A percentile compares a stretch with the other conserved stretches of the same genome.
Conservation (phyloP, 1,284 basidiomycete genomes). For the Neonothopanus nambi region DNA sequence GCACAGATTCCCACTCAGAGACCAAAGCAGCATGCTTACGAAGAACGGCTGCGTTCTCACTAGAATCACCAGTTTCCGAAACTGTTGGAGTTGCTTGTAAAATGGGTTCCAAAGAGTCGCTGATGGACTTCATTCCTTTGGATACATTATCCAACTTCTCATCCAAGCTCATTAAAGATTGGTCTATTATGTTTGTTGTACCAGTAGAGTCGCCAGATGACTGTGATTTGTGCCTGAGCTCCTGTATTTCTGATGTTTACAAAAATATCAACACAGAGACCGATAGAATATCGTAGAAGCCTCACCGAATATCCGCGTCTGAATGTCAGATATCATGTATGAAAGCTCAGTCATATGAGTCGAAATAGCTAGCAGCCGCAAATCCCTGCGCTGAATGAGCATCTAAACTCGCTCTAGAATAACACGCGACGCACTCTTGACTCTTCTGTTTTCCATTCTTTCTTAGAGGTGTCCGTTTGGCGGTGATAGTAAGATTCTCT, state of each 20-base stretch:
- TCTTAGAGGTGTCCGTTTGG: constrained; percentile 43
- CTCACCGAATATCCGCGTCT: constrained; percentile 84
- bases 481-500: constrained; percentile 73
- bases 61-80: constrained; percentile 34
- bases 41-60: constrained; percentile 54
- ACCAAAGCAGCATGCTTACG: constrained; percentile 71
- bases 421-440: constrained; percentile 48
- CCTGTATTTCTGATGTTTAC: constrained; percentile 70
- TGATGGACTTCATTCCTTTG: constrained; percentile 67
- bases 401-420: constrained; percentile 20
- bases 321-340: constrained; percentile 81
- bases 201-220: constrained; percentile 55
- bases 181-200: constrained; percentile 72
- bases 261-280: constrained; percentile 11
- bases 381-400: constrained; percentile 46
- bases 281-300: constrained; percentile 12
- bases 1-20: constrained; percentile 78
- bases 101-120: constrained; percentile 62
- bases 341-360: constrained; percentile 82
- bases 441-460: constrained; percentile 54
- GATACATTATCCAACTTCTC: constrained; percentile 76
- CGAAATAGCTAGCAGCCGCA: constrained; percentile 74
- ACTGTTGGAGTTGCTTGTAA: constrained; percentile 54
- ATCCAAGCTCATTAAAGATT: constrained; percentile 77
- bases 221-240: constrained; percentile 78